Evolutionary conservation across 1,284 basidiomycete genomes (phyloP).

Genomic region (Sporisorium reilianum): DNA sequence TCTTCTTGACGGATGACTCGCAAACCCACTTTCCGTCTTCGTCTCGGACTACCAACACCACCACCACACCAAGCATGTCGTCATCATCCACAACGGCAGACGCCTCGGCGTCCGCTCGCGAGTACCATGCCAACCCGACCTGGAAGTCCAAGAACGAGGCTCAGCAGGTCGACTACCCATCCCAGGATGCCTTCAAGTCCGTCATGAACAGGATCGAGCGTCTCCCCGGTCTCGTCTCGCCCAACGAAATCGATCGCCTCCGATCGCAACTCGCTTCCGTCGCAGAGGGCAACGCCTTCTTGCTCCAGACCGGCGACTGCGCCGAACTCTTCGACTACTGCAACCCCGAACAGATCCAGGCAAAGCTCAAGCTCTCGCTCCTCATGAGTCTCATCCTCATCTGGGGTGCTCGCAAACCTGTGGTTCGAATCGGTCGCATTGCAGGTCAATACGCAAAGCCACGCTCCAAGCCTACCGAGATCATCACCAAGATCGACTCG

Average conservation of each 20-base stretch:
- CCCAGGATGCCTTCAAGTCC: constrained; percentile 43
- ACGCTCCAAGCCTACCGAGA: constrained; percentile 86
- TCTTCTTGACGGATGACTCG: background rate
- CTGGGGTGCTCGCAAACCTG: constrained; percentile 81
- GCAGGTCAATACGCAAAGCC: constrained; percentile 90
- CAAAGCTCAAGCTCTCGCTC: constrained; percentile 91
- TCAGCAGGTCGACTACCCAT: constrained; percentile 65
- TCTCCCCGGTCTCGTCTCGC: constrained; percentile 67
- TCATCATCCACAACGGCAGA: constrained; percentile 7
- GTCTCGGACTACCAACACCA: background rate
- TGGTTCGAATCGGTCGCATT: constrained; percentile 63
- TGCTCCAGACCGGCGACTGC: constrained; percentile 96
- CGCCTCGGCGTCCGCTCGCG: constrained; percentile 26
- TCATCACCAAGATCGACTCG: constrained; percentile 63
- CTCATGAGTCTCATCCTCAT: constrained; percentile 95
- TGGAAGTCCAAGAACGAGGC: constrained; percentile 63
- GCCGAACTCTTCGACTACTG: constrained; percentile 75
- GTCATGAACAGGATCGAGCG: constrained; percentile 52
- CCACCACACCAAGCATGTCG: constrained; percentile 13
- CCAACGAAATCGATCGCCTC: constrained; percentile 63
- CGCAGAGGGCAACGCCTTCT: constrained; percentile 76
- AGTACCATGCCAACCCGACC: constrained; percentile 49
- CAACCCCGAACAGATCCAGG: constrained; percentile 89
- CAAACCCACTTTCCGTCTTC: constrained; percentile 8
- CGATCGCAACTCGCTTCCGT: constrained; percentile 59